Base-by-base conservation (phyloP, 148 eudicot genomes). In the Rheum nobile region DNA sequence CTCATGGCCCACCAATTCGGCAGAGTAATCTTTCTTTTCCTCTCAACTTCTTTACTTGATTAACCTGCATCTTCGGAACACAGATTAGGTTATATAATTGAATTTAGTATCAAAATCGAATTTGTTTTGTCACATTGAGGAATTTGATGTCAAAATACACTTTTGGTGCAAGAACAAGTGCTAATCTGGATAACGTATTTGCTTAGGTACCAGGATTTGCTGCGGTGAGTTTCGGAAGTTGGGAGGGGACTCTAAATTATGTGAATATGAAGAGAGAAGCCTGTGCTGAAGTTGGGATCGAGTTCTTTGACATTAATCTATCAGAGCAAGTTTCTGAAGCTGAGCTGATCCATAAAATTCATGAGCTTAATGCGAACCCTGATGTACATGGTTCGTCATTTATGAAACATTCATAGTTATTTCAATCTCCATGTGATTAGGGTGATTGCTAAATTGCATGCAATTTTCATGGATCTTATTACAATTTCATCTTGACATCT, bases 211-310 rank as follows among this genome's bases (percentile, higher is more conserved):
- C 99, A 4, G 97, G 99, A 75, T 74, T 96, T 76, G 99, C 99
- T 10, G 92, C 90, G 47, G 88, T 96, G 32, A 89, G 92, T 71
- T 96, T 95, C 16, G 97, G 99, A 50, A 48, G 43, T 59, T 82
- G 94, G 76, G 92, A 90, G 78, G 97, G 89, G 79, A 92, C 97
- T 76, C 90, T 88, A 78, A 90, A 86, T 79, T 96, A 90, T 82
- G 97, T 96, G 72, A 84, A 41, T 72, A 96, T 89, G 96, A 96
- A 96, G 89, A 88, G 91, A 73, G 92, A 88, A 70, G 96, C 99
- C 4, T 96, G 97, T 82, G 91, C 90, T 57, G 99, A 92, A 84
- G 96, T 89, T 75, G 97, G 99, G 65, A 92, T 96, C 74, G 92
- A 83, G 75, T 90, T 96, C 47, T 79, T 90, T 63, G 83, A 90